phyloP scores from a whole-genome alignment of 2,329 filamentous ascomycete genomes.

The Trichoderma hamatum region DNA sequence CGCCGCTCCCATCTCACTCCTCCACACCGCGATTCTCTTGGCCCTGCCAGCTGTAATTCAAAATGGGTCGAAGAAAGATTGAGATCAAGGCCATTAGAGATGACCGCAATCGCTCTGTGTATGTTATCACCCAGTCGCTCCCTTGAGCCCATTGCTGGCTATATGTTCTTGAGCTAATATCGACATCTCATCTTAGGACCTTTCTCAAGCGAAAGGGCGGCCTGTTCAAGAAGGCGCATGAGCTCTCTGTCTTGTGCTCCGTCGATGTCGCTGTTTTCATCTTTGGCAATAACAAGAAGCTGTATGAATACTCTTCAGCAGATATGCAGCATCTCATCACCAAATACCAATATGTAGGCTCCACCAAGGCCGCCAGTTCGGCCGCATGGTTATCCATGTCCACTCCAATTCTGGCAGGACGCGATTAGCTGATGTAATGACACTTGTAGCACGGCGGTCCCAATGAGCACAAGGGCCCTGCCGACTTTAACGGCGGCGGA shows the following conservation, averaged over 20 bases:
- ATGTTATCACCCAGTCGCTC: slow-evolving; percentile 49
- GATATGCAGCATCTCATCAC: slow-evolving; percentile 91
- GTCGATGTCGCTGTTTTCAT: slow-evolving; percentile 99
- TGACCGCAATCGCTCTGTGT: slow-evolving; percentile 97
- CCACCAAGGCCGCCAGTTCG: slow-evolving; percentile 23
- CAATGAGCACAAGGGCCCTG: slow-evolving; percentile 94
- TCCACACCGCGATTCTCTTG: slow-evolving; percentile 26
- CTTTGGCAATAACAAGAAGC: slow-evolving; percentile 97
- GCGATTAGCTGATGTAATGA: slow-evolving; percentile 1
- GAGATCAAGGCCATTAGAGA: slow-evolving; percentile 99
- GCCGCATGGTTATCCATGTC: slow-evolving; percentile 20
- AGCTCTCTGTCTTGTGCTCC: slow-evolving; percentile 95
- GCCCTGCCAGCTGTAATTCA: slow-evolving; percentile 30
- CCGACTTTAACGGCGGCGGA: slow-evolving; percentile 85
- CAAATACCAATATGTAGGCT: slow-evolving; percentile 86
- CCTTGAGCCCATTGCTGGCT: slow-evolving; percentile 17
- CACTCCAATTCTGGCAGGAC: background rate
- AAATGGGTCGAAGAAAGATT: slow-evolving; percentile 97
- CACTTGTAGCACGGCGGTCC: slow-evolving; percentile 76
- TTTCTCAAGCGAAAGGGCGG: slow-evolving; percentile 99
- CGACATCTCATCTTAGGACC: slow-evolving; percentile 62
- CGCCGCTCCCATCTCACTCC: slow-evolving; percentile 28
- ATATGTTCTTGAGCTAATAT: slow-evolving; percentile 30
- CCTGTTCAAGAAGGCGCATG: slow-evolving; percentile 98
- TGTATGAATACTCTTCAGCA: slow-evolving; percentile 94